Evolutionary conservation across 176 grass and related monocot genomes (phyloP), one percentile per base, ranked within the genome.

Genomic region (Carex myosuroides): DNA sequence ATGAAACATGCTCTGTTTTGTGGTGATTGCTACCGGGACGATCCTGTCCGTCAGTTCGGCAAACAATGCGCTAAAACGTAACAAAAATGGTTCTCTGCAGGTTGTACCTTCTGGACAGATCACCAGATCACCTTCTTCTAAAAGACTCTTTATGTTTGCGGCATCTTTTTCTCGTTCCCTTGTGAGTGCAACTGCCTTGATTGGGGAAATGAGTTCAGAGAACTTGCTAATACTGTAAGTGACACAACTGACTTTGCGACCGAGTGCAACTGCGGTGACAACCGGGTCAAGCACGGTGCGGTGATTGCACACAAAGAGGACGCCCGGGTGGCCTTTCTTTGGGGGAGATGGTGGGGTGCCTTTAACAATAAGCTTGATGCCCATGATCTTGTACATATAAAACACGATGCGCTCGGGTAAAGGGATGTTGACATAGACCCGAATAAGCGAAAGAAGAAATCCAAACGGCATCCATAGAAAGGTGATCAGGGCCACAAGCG

Each of bases 191-290:
- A 98, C 95, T 10, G 95, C 86, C 70, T 91, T 95, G 84, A 98
- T 98, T 5, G 95, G 95, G 33, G 95, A 95, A 88, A 98, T 95
- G 83, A 98, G 88, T 88, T 98, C 92, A 14, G 95, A 95, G 84
- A 98, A 95, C 84, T 89, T 93, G 89, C 91, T 93, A 85, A 98
- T 98, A 92, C 92, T 95, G 88, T 98, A 98, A 16, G 95, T 98
- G 53, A 98, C 95, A 84, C 92, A 95, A 82, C 92, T 95, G 6
- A 98, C 87, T 90, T 95, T 98, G 86, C 95, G 95, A 79, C 92
- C 87, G 41, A 98, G 91, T 13, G 92, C 91, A 62, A 93, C 91
- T 77, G 92, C 89, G 13, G 92, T 84, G 73, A 95, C 89, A 6
- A 98, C 39, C 2, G 95, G 95, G 60, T 98, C 95, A 13, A 98